Evolutionary conservation across 495 filamentous ascomycete species (phyloP).

Genomic region (Penicillium mononematosum): DNA sequence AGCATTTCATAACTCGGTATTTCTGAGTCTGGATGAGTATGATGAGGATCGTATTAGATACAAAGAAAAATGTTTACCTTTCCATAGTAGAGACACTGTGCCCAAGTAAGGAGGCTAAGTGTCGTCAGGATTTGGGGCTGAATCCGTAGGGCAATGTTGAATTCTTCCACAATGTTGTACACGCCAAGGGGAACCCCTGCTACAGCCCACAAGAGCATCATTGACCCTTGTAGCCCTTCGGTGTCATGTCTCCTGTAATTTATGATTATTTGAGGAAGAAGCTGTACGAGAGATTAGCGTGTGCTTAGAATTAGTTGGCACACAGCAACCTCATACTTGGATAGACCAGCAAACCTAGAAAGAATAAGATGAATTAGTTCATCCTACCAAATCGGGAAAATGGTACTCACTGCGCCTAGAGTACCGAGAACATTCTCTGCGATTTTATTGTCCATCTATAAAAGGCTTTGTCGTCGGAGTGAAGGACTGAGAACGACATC

Average conservation of each 20-base stretch:
- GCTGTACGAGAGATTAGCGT: constrained; percentile 34
- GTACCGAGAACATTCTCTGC: constrained; percentile 59
- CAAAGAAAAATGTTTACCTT: constrained; percentile 32
- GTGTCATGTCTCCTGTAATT: constrained; percentile 62
- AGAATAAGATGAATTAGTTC: constrained; percentile 17
- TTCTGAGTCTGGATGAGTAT: constrained; percentile 31
- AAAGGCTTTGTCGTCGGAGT: not conserved
- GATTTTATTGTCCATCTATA: constrained; percentile 50
- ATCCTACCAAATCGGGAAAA: not conserved
- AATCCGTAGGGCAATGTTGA: constrained; percentile 58
- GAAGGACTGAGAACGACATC: not conserved
- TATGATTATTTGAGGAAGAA: constrained; percentile 63
- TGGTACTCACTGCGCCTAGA: constrained; percentile 50
- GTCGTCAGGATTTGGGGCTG: constrained; percentile 62
- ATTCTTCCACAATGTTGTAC: constrained; percentile 61
- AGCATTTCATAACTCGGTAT: constrained; percentile 45
- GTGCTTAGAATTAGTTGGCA: not conserved
- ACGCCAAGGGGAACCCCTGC: constrained; percentile 64
- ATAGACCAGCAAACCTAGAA: constrained; percentile 52
- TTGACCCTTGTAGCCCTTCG: constrained; percentile 56
- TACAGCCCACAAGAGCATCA: constrained; percentile 68
- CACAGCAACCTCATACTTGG: constrained; percentile 31
- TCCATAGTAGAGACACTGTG: constrained; percentile 63
- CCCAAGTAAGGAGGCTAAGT: constrained; percentile 63
- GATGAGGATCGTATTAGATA: not conserved